These are phyloP conservation scores for Oryza coarctata DNA, from an alignment of 176 grass and related monocot genomes.

Conservation along the genomic window DNA sequence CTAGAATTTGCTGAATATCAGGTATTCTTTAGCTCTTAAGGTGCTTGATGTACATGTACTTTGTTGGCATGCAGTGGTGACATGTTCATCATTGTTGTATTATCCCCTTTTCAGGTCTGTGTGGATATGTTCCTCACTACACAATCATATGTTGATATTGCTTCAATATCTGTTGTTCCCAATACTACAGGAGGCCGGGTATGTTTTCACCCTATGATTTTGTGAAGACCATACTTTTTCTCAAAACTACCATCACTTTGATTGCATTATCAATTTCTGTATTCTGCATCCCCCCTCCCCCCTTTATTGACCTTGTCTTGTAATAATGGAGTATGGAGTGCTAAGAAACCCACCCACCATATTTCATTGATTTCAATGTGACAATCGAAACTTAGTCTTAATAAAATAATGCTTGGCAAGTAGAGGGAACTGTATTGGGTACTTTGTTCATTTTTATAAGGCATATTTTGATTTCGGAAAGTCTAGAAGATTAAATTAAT, in stretches of 20 bases:
- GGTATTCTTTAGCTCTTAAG: constrained; percentile 23
- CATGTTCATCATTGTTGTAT: neutral
- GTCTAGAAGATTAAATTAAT: neutral
- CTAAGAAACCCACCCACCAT: neutral
- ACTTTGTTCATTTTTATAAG: no score
- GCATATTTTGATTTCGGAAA: neutral
- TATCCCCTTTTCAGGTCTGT: constrained; percentile 57
- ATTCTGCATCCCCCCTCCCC: no score
- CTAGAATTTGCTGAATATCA: constrained; percentile 93
- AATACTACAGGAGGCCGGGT: constrained; percentile 81
- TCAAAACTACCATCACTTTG: neutral
- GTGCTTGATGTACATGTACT: neutral
- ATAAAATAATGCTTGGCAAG: no score
- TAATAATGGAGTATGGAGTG: neutral
- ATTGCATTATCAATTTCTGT: neutral
- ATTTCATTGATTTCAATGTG: neutral
- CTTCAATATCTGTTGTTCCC: constrained; percentile 80
- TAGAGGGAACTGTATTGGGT: no score
- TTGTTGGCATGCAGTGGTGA: neutral
- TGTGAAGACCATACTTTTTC: neutral
- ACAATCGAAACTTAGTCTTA: neutral
- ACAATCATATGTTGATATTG: constrained; percentile 76
- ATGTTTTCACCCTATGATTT: constrained; percentile 26
- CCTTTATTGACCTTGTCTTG: neutral
- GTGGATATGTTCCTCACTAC: constrained; percentile 86